Evolutionary conservation across 768 basidiomycete species (phyloP), one percentile per base, ranked within the genome.

Genomic region (Mycena venus): DNA sequence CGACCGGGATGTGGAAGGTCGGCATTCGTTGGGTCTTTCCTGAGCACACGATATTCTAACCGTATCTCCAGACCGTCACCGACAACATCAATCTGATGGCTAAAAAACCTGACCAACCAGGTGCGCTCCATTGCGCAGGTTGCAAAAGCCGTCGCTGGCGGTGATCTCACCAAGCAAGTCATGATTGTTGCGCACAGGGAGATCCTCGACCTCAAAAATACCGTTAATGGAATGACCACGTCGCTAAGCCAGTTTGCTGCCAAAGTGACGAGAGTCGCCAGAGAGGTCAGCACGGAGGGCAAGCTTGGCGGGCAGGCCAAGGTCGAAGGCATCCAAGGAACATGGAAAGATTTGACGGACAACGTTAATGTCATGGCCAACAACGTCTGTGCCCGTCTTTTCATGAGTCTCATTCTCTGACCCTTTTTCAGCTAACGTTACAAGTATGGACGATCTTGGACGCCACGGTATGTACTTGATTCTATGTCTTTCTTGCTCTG

Each of bases 281-380:
- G 95, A 75, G 97, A 99, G 84, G 98, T 99, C 81, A 98, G n/a
- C n/a, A n/a, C n/a, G n/a, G n/a, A n/a, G n/a, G n/a, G n/a, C n/a
- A n/a, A n/a, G n/a, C n/a, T n/a, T n/a, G n/a, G n/a, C n/a, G n/a
- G n/a, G n/a, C n/a, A n/a, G n/a, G n/a, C n/a, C n/a, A n/a, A n/a
- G n/a, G n/a, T n/a, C n/a, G n/a, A n/a, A n/a, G n/a, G n/a, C n/a
- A n/a, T n/a, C n/a, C n/a, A n/a, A n/a, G n/a, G n/a, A n/a, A n/a
- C n/a, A n/a, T n/a, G n/a, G n/a, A n/a, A n/a, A n/a, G n/a, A n/a
- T n/a, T n/a, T n/a, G 85, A 97, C 96, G 60, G 96, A 97, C 80
- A 97, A 96, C 83, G 97, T 98, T 78, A 98, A 98, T 81, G 91
- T 95, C 79, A 98, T 98, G 97, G 96, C 96, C 49, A 92, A 92